phyloP scores from a whole-genome alignment of 2,329 filamentous ascomycete species.

The Endoconidiophora polonica region DNA sequence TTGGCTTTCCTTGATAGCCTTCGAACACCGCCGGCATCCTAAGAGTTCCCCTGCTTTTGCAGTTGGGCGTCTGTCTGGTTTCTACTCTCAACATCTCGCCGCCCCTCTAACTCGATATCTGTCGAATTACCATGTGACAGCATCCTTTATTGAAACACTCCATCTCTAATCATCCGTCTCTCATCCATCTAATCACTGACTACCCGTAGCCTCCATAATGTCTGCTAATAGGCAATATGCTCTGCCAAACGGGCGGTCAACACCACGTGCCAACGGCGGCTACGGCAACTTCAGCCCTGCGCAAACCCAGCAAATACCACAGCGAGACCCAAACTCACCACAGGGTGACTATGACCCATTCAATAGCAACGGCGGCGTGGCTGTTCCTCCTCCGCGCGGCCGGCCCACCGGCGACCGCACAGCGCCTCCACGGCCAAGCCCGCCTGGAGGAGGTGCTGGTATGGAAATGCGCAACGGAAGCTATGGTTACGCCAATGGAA shows the following conservation, averaged over 20 bases:
- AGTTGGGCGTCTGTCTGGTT: no score
- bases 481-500: slow-evolving; percentile 8
- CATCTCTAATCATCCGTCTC: neutral
- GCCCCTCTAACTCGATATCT: neutral
- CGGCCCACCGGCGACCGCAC: slow-evolving; percentile 6
- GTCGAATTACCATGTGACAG: slow-evolving; percentile 7
- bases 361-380: slow-evolving; percentile 19
- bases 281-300: slow-evolving; percentile 26
- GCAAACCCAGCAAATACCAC: slow-evolving; percentile 1
- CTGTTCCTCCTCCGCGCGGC: slow-evolving; percentile 8
- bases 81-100: neutral
- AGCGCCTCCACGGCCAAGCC: slow-evolving; percentile 1
- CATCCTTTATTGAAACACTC: neutral
- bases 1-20: no score
- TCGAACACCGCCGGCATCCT: no score
- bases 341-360: slow-evolving; percentile 34
- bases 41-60: no score
- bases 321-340: slow-evolving; percentile 1
- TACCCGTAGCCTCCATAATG: neutral
- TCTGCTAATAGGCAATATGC: slow-evolving; percentile 10
- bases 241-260: slow-evolving; percentile 5
- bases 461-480: slow-evolving; percentile 8
- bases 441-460: neutral
- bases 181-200: neutral
- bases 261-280: slow-evolving; percentile 19